Percentiles rank a stretch among this genome's conserved stretches.
Evolutionary conservation across 106 monocot species (phyloP).

Genomic region (Narthecium ossifragum): DNA sequence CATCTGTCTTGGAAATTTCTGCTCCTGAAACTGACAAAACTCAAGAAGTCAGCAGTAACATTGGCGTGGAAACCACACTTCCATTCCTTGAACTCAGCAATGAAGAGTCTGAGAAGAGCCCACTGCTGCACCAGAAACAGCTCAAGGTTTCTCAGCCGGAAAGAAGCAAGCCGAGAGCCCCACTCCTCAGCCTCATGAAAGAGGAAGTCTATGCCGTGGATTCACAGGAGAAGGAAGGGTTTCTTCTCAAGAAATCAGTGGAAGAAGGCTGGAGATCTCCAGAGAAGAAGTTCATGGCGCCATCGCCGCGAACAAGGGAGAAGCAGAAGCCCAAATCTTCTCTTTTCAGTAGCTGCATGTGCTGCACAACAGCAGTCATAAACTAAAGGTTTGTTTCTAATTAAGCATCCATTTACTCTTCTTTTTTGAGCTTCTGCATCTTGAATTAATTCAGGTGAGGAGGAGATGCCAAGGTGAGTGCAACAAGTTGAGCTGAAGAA

Average conservation of each 20-base stretch:
- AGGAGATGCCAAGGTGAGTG: too few relatives aligned
- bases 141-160: neutral
- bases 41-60: conserved; percentile 2
- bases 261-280: conserved; percentile 5
- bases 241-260: conserved; percentile 4
- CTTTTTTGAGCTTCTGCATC: too few relatives aligned
- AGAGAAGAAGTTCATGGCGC: neutral
- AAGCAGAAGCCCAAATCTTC: conserved; percentile 22
- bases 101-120: conserved; percentile 18
- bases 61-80: neutral
- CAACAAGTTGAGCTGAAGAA: too few relatives aligned
- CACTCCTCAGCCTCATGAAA: neutral
- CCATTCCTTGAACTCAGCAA: neutral
- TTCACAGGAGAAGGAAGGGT: neutral
- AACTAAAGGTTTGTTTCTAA: neutral
- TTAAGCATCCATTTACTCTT: too few relatives aligned
- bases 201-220: conserved; percentile 2
- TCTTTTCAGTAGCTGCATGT: conserved; percentile 23
- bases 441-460: too few relatives aligned
- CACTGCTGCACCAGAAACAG: conserved; percentile 2
- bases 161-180: conserved; percentile 3
- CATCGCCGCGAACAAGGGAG: conserved; percentile 1
- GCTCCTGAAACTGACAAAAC: too few relatives aligned
- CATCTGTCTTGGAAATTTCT: too few relatives aligned
- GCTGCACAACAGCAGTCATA: conserved; percentile 16